Evolutionary conservation across 306 rosid genomes (phyloP), one percentile per base, ranked within the genome.

Genomic region (Aeschynomene evenia): DNA sequence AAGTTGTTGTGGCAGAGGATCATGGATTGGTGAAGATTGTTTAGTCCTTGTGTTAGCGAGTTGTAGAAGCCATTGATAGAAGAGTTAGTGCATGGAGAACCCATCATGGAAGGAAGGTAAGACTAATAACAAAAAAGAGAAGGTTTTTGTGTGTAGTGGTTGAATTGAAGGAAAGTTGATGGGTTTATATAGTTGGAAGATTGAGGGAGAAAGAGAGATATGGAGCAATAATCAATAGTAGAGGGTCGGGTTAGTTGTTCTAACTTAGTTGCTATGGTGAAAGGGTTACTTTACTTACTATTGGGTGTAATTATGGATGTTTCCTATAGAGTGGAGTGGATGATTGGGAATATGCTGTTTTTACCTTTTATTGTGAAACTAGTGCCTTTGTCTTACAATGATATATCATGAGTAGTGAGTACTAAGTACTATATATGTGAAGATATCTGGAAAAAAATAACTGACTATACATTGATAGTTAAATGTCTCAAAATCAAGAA

Each of bases 251-350:
- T 75, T 12, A 61, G 62, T 72, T 73, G 28, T 82, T 82, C 59
- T 66, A 68, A 63, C 64, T 80, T n/a, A n/a, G n/a, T n/a, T 77
- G 79, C 63, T 56, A 53, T 66, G 79, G 79, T 46, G 77, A 78
- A 55, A 61, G 75, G n/a, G n/a, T n/a, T n/a, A n/a, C n/a, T n/a
- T n/a, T n/a, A n/a, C 5, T 81, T 59, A 51, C 79, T 82, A 77
- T 67, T 87, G 92, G 92, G 81, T 75, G 87, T 77, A 85, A 87
- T 84, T 76, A 87, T 87, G 83, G 75, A 74, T 80, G 87, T 87
- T 82, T 80, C 83, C 86, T 80, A 39, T 50, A 57, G 76, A 67
- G 86, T 82, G 89, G 89, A 80, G 78, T 54, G 46, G 87, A 87
- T 87, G 85, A 87, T 87, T 87, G 83, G 74, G 84, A 75, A 78